Percentiles rank a stretch among this genome's conserved stretches.
These are phyloP conservation scores for Nicotiana otophora DNA, from an alignment of 257 asterid genomes.

Conservation along the genomic window DNA sequence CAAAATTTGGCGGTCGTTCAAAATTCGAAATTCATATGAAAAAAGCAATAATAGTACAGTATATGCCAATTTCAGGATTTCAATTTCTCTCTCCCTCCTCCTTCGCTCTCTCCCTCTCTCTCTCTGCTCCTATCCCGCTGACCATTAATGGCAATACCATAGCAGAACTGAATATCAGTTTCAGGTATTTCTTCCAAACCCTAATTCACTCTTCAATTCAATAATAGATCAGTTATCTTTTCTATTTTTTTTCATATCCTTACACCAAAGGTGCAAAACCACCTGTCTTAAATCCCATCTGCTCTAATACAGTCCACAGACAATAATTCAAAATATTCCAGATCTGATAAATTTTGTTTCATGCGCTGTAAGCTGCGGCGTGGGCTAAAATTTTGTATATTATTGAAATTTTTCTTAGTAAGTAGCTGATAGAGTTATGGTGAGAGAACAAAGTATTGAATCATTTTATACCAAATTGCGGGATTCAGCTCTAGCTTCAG, in stretches of 20 bases:
- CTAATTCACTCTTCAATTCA: slow-evolving; percentile 17
- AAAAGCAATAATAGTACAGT: background rate
- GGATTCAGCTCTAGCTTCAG: slow-evolving; percentile 61
- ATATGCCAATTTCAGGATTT: slow-evolving; percentile 26
- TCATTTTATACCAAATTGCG: slow-evolving; percentile 62
- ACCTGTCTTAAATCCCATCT: background rate
- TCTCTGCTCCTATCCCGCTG: background rate
- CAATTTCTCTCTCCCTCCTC: slow-evolving; percentile 10
- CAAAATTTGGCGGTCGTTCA: slow-evolving; percentile 42
- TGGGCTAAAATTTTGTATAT: background rate
- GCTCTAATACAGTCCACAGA: background rate
- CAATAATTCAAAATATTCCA: background rate
- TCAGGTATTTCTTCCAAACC: slow-evolving; percentile 27
- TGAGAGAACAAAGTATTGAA: slow-evolving; percentile 70
- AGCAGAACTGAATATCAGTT: background rate
- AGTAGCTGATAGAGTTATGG: slow-evolving; percentile 36
- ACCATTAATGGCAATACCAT: background rate
- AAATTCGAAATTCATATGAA: slow-evolving; percentile 24
- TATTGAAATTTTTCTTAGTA: background rate
- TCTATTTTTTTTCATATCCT: too few species aligned
- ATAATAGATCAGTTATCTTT: background rate
- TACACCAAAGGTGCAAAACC: background rate
- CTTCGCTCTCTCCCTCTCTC: background rate
- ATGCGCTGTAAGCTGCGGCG: background rate
- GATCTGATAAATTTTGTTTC: slow-evolving; percentile 7